Evolutionary conservation across 345 rosid genomes (phyloP), one percentile per base, ranked within the genome.

Genomic region (Gossypium stocksii): DNA sequence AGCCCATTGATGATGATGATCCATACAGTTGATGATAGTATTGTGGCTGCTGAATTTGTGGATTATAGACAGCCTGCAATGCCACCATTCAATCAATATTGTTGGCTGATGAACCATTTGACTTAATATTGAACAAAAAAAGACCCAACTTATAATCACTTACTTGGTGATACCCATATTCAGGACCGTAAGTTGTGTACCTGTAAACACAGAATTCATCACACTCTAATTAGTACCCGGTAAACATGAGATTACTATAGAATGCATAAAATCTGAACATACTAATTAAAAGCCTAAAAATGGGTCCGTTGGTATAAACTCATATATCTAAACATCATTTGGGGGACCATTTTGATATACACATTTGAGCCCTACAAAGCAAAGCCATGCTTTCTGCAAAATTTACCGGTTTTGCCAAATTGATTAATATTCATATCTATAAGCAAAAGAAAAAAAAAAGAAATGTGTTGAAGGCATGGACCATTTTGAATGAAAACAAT

Each of bases 91-190:
- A 80, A 59, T 43, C 5, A 6, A 13, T 60, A 57, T 22, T 70
- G 17, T 16, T 63, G 41, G 23, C 66, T 22, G 34, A 57, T 22
- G 27, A 20, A 11, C 17, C 38, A 23, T 15, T 61, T 48, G 52
- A 3, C 65, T 48, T 49, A 46, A 27, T 17, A 29, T 27, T 51
- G 45, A 51, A 51, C 25, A 64, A 63, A 64, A 17, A 9, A 4
- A 4, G 4, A 4, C 38, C 38, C 25, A 19, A 34, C 56, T 45
- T 71, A 68, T 22, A 16, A 41, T 19, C 57, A 79, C 85, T 84
- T 59, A 91, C 97, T 84, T 87, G 95, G 73, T 84, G 95, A 85
- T 91, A 86, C 51, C 90, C 92, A 76, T 88, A 93, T 46, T 91
- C 95, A 77, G 95, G 83, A 80, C 81, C 72, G 82, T 89, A 90